These are phyloP conservation scores for Metschnikowia noctiluminum DNA, from an alignment of 805 yeast genomes.

Conservation along the genomic window DNA sequence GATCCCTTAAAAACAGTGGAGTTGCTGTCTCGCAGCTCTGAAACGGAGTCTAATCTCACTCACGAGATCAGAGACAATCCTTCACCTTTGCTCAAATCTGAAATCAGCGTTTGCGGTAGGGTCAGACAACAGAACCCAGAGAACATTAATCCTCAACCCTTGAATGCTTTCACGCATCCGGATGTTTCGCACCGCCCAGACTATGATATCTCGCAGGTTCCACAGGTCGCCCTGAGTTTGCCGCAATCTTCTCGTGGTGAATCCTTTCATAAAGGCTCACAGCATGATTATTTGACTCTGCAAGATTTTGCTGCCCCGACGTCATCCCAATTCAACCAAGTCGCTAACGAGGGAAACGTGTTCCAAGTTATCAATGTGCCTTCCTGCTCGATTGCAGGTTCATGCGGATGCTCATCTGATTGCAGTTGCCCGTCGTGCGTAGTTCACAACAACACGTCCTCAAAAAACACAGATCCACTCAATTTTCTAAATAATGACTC, in stretches of 20 bases:
- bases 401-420: conserved; percentile 35
- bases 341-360: conserved; percentile 1
- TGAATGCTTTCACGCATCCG: background rate
- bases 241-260: background rate
- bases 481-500: conserved; percentile 12
- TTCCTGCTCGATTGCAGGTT: conserved; percentile 33
- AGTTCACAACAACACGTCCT: conserved; percentile 25
- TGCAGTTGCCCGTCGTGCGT: conserved; percentile 39
- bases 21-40: conserved; percentile 1
- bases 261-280: background rate
- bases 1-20: background rate
- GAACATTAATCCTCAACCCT: background rate
- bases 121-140: background rate
- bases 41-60: background rate
- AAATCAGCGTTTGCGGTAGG: background rate
- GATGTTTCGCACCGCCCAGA: background rate
- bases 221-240: background rate
- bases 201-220: background rate
- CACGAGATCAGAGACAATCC: background rate
- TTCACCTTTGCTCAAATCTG: background rate
- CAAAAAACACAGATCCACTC: conserved; percentile 6
- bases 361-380: conserved; percentile 29
- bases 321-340: background rate
- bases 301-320: background rate
- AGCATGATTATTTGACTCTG: background rate